Percentiles rank a stretch among this genome's conserved stretches.
These are phyloP conservation scores for Leccinum solheimii DNA, from an alignment of 1,284 basidiomycete species.

Conservation along the genomic window DNA sequence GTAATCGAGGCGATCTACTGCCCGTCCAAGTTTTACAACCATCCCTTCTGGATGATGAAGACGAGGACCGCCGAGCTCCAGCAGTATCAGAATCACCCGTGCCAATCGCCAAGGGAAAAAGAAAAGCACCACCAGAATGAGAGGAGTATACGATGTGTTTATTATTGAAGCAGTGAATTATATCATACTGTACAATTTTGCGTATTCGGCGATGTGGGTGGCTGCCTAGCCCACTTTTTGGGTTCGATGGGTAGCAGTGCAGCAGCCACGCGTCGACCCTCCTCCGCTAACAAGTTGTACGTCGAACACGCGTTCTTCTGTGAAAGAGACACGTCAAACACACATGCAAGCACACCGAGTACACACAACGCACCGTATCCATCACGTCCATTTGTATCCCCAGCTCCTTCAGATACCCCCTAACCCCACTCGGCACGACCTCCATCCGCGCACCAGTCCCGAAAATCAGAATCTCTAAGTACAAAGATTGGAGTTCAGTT, in stretches of 20 bases:
- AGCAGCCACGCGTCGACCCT: constrained; percentile 88
- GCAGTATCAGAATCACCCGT: constrained; percentile 17
- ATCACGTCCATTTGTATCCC: constrained; percentile 94
- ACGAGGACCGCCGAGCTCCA: constrained; percentile 37
- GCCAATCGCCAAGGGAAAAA: constrained; percentile 44
- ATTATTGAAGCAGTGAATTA: constrained; percentile 14
- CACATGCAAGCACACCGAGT: neutral
- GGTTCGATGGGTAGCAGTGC: constrained; percentile 68
- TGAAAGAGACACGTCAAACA: neutral
- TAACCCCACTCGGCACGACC: constrained; percentile 70
- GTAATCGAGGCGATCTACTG: constrained; percentile 38
- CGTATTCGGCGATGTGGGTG: neutral
- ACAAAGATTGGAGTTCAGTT: neutral
- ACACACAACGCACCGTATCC: constrained; percentile 72
- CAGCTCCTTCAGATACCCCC: constrained; percentile 68
- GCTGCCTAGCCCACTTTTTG: constrained; percentile 21
- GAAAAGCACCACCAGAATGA: constrained; percentile 42
- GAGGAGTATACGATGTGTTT: neutral
- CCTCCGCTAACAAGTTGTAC: constrained; percentile 90
- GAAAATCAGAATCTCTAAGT: constrained; percentile 82
- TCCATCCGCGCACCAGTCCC: constrained; percentile 80
- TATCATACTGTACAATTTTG: constrained; percentile 20
- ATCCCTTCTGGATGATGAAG: constrained; percentile 45
- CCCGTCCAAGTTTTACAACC: constrained; percentile 47
- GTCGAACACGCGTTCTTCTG: constrained; percentile 84